These are phyloP conservation scores for Trypanosoma lewisi DNA, from an alignment of 208 protist species.

Conservation along the genomic window DNA sequence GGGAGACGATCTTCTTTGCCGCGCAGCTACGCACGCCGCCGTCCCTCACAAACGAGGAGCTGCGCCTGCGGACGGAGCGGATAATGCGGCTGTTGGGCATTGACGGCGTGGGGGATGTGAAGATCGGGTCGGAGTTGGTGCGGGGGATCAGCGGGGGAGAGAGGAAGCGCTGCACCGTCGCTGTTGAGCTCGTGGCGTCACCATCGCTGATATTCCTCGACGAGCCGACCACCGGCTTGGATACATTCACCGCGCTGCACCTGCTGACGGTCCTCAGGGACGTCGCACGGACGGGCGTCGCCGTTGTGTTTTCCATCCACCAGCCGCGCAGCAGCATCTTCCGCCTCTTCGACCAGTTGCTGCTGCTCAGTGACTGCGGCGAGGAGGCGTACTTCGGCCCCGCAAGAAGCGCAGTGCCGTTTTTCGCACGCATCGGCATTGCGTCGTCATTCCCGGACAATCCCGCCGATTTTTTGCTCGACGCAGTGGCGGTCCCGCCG, in stretches of 20 bases:
- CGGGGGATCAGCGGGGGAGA: slow-evolving; percentile 74
- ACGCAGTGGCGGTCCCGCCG: slow-evolving; percentile 41
- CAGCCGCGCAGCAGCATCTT: slow-evolving; percentile 69
- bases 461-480: slow-evolving; percentile 85
- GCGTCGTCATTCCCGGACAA: slow-evolving; percentile 40
- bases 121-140: slow-evolving; percentile 47
- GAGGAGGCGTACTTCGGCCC: slow-evolving; percentile 83
- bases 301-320: slow-evolving; percentile 75
- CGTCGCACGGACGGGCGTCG: slow-evolving; percentile 37
- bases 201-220: slow-evolving; percentile 76
- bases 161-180: slow-evolving; percentile 69
- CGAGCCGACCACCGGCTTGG: slow-evolving; percentile 83
- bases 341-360: slow-evolving; percentile 57
- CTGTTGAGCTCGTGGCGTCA: slow-evolving; percentile 58
- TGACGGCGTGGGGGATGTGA: slow-evolving; percentile 36
- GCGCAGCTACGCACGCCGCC: slow-evolving; percentile 54
- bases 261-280: slow-evolving; percentile 49
- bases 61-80: slow-evolving; percentile 18
- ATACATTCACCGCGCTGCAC: slow-evolving; percentile 74
- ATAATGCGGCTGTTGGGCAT: slow-evolving; percentile 53
- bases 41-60: slow-evolving; percentile 14
- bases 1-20: slow-evolving; percentile 68
- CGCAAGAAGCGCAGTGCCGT: slow-evolving; percentile 41
- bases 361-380: slow-evolving; percentile 79
- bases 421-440: slow-evolving; percentile 64